Evolutionary conservation across 768 basidiomycete species (phyloP), one percentile per base, ranked within the genome.

Genomic region (Rhodotorula graminis): DNA sequence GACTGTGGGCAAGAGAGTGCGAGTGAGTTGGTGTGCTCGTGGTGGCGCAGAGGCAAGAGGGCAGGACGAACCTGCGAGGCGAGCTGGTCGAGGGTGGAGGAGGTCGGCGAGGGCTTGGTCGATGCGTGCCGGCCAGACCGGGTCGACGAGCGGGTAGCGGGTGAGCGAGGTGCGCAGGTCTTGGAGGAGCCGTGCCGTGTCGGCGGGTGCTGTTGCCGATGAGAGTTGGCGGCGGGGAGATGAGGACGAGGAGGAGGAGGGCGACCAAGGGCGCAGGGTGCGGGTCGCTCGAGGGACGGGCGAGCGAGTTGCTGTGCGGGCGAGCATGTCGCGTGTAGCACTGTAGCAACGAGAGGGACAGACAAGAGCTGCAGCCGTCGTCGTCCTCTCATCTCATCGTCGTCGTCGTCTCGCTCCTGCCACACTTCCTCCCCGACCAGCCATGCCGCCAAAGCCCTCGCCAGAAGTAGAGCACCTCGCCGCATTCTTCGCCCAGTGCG

Each of bases 401-500:
- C 15, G 18, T 37, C 50, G 59, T 18, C n/a, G n/a, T 29, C 46
- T 46, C 42, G 47, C 40, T 42, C 42, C 46, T 55, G 55, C 7
- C 56, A 37, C 21, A 25, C 33, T 1, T 16, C 25, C 15, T 21
- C 53, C 19, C 31, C 2, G 37, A 11, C 25, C 15, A 50, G 27
- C 16, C n/a, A 69, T 72, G 70, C 62, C 73, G 2, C 69, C 73
- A 5, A 47, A 40, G 33, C 65, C 50, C 49, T 61, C 37, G 33
- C 63, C 66, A 16, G 73, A 74, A 52, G 18, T 65, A 2, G 70
- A 75, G 8, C 29, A 44, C 10, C 61, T 72, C 37, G 70, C 65
- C 4, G 27, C 42, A 6, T 72, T 64, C 65, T 72, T 75, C 55
- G 47, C 69, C 65, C 37, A 47, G 25, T 72, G 70, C 49, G 70